A percentile compares a stretch with the other conserved stretches of the same genome.
Conservation (phyloP, 768 basidiomycete genomes). For the Mycena crocata region DNA sequence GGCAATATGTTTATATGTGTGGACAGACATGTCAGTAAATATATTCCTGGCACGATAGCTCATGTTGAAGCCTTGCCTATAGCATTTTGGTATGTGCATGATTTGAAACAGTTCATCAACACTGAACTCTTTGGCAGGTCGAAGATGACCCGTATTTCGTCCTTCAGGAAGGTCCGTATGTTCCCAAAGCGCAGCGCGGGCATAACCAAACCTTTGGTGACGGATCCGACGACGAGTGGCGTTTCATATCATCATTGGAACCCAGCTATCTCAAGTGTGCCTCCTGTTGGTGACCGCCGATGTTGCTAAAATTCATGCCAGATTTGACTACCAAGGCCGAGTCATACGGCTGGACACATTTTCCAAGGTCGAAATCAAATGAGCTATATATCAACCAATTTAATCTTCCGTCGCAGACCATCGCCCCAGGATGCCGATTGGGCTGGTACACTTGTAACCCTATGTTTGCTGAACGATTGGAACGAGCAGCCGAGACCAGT, state of each 20-base stretch:
- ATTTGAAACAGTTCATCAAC: conserved; percentile 57
- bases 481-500: conserved; percentile 74
- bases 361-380: conserved; percentile 63
- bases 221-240: conserved; percentile 56
- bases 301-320: conserved; percentile 34
- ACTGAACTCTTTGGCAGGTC: conserved; percentile 67
- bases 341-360: conserved; percentile 88
- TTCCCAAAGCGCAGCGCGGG: conserved; percentile 53
- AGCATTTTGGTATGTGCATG: conserved; percentile 17
- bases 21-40: too few relatives aligned
- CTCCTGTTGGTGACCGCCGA: background rate
- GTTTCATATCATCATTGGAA: conserved; percentile 61
- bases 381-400: background rate
- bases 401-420: conserved; percentile 51
- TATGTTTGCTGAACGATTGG: conserved; percentile 79
- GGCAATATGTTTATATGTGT: too few relatives aligned
- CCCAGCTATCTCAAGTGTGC: conserved; percentile 70
- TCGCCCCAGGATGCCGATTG: conserved; percentile 81
- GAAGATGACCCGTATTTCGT: conserved; percentile 90
- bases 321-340: conserved; percentile 82
- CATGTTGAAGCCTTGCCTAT: background rate
- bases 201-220: conserved; percentile 11
- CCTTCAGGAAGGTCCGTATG: conserved; percentile 71
- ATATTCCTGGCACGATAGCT: background rate
- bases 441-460: conserved; percentile 87